Percentiles rank a stretch among this genome's conserved stretches.
Conservation (phyloP, 2,329 filamentous ascomycete genomes). For the Amylocarpus encephaloides region DNA sequence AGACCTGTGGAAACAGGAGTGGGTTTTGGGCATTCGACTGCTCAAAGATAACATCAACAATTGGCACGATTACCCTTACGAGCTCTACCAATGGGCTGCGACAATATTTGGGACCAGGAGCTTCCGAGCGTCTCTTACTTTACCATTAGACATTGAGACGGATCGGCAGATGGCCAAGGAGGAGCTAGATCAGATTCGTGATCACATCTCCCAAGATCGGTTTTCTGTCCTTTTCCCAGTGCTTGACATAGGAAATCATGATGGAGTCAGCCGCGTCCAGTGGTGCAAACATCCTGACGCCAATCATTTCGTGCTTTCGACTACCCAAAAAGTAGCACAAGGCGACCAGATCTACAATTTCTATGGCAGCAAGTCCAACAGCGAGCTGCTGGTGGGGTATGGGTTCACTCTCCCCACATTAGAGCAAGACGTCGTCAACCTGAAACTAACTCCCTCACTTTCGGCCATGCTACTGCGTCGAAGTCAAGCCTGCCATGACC, state of each 20-base stretch:
- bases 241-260: conserved; percentile 68
- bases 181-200: conserved; percentile 2
- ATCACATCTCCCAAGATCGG: conserved; percentile 19
- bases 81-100: conserved; percentile 58
- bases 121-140: conserved; percentile 51
- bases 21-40: conserved; percentile 17
- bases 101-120: conserved; percentile 59
- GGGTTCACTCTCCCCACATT: conserved; percentile 50
- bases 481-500: conserved; percentile 19
- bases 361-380: conserved; percentile 71
- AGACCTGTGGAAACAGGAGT: conserved; percentile 25
- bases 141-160: conserved; percentile 33
- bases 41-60: conserved; percentile 10
- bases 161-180: neutral
- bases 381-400: conserved; percentile 59
- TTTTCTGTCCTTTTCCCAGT: conserved; percentile 61
- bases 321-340: conserved; percentile 38
- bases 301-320: conserved; percentile 38
- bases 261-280: conserved; percentile 49
- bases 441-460: conserved; percentile 21
- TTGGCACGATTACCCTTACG: conserved; percentile 22
- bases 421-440: conserved; percentile 31
- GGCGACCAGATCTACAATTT: conserved; percentile 60
- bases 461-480: conserved; percentile 17
- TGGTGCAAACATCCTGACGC: conserved; percentile 48